Conservation (phyloP, 129 eudicot species). For the Kitagawia praeruptora region DNA sequence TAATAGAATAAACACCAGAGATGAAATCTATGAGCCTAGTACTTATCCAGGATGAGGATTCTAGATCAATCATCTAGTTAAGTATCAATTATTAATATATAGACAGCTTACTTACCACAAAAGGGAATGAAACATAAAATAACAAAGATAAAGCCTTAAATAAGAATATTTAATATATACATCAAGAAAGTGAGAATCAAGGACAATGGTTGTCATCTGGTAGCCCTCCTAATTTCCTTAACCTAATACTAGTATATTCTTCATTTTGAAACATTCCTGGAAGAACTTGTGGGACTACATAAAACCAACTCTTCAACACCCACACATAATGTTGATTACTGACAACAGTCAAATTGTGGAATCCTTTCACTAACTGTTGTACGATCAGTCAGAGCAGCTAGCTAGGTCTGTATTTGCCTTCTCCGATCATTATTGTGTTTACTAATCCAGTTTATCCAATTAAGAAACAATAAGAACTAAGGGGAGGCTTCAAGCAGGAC, state of each 20-base stretch:
- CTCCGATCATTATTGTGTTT: too few relatives aligned
- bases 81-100: slow-evolving; percentile 9
- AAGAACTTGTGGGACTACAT: slow-evolving; percentile 7
- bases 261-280: slow-evolving; percentile 21
- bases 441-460: too few relatives aligned
- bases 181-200: slow-evolving; percentile 18
- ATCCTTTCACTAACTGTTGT: too few relatives aligned
- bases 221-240: slow-evolving; percentile 21
- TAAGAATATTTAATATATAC: slow-evolving; percentile 10
- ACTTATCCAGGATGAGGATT: background rate
- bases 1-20: background rate
- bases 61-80: slow-evolving; percentile 9
- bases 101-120: slow-evolving; percentile 4
- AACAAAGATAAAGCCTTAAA: background rate
- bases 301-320: slow-evolving; percentile 11
- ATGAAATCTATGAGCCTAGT: background rate
- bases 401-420: too few relatives aligned
- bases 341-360: background rate
- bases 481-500: too few relatives aligned
- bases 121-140: background rate
- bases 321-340: background rate
- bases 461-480: too few relatives aligned
- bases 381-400: too few relatives aligned
- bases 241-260: slow-evolving; percentile 44
- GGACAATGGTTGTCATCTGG: slow-evolving; percentile 21